Evolutionary conservation across 805 yeast genomes (phyloP).

Genomic region (Yarrowia sp.): DNA sequence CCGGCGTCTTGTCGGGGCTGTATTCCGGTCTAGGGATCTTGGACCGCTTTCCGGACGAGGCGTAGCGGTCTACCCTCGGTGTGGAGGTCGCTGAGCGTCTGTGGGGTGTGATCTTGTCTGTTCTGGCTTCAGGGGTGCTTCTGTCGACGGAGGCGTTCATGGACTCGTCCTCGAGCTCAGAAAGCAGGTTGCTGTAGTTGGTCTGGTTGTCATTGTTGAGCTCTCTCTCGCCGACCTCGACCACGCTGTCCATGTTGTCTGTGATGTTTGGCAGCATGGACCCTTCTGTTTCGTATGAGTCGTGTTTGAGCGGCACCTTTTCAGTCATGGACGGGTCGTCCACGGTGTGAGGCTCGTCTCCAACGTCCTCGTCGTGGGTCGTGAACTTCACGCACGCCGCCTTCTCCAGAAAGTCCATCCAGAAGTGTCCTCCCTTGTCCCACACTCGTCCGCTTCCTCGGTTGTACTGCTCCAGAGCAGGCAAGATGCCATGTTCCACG

Average conservation of each 20-base stretch:
- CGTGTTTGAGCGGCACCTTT: conserved; percentile 29
- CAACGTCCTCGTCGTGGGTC: conserved; percentile 47
- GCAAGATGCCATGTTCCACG: conserved; percentile 65
- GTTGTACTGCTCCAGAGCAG: conserved; percentile 62
- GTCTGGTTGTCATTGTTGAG: not conserved
- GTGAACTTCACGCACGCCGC: conserved; percentile 64
- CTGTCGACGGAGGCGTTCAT: not conserved
- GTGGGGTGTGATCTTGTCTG: not conserved
- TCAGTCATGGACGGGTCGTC: conserved; percentile 26
- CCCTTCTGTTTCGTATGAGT: conserved; percentile 23
- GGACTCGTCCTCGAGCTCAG: not conserved
- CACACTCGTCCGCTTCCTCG: conserved; percentile 58
- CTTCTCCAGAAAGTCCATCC: conserved; percentile 76
- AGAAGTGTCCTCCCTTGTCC: conserved; percentile 59
- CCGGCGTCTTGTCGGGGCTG: conserved; percentile 1
- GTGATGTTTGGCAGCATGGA: not conserved
- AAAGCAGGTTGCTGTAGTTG: not conserved
- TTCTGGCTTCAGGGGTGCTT: not conserved
- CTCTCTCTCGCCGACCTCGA: not conserved
- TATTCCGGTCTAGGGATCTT: not conserved
- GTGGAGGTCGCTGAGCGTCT: not conserved
- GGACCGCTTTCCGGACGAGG: not conserved
- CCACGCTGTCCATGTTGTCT: not conserved
- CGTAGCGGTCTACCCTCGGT: conserved; percentile 17
- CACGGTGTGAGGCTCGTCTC: conserved; percentile 27